These are phyloP conservation scores for Boehmeria nivea DNA, from an alignment of 306 rosid species.

Conservation along the genomic window DNA sequence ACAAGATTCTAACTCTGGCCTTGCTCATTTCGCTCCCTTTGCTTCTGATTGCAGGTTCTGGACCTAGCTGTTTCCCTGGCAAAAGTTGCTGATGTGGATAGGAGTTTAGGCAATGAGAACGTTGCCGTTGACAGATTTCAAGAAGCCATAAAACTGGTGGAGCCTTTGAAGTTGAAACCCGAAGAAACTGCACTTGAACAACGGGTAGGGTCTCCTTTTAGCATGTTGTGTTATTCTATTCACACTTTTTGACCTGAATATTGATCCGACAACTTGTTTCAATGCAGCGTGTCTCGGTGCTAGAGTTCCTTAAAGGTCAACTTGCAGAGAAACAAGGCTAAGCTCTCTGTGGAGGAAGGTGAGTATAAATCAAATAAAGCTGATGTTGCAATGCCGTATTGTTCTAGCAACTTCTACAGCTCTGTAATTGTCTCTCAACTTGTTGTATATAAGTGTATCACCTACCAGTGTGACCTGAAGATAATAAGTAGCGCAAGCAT, in stretches of 20 bases:
- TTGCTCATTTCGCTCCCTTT: background rate
- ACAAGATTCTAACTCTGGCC: constrained; percentile 17
- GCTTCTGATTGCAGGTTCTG: constrained; percentile 47
- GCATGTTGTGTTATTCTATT: constrained; percentile 1
- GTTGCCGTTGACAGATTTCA: constrained; percentile 62
- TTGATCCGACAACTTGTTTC: constrained; percentile 1
- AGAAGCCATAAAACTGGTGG: constrained; percentile 80
- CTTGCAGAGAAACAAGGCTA: constrained; percentile 44
- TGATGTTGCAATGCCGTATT: too few relatives aligned
- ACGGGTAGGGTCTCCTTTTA: constrained; percentile 45
- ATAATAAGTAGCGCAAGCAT: too few relatives aligned
- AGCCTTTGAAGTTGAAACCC: constrained; percentile 52
- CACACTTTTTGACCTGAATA: background rate
- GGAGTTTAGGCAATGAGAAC: constrained; percentile 73
- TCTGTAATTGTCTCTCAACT: too few relatives aligned
- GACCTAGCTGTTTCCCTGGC: constrained; percentile 90
- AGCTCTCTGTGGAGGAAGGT: constrained; percentile 27
- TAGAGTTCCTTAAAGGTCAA: constrained; percentile 66
- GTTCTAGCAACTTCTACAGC: too few relatives aligned
- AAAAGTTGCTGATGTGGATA: constrained; percentile 89
- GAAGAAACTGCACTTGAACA: constrained; percentile 57
- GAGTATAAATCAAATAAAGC: too few relatives aligned
- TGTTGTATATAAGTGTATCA: too few relatives aligned
- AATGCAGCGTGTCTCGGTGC: constrained; percentile 63
- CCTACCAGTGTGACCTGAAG: too few relatives aligned